These are phyloP conservation scores for Erythrobasidium hasegawianum DNA, from an alignment of 1,284 basidiomycete genomes.

Conservation along the genomic window DNA sequence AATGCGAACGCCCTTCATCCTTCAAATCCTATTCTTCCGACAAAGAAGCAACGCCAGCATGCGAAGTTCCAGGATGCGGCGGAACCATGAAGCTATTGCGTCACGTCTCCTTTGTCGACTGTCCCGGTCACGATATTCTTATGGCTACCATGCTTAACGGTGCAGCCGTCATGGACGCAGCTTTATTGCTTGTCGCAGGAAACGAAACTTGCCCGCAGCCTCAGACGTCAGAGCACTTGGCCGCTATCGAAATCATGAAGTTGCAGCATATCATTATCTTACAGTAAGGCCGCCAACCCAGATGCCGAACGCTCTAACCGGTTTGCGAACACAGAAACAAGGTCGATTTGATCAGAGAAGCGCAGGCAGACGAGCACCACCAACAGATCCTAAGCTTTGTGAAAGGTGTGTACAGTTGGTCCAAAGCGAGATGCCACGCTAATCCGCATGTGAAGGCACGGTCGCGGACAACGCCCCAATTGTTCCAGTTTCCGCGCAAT, in stretches of 20 bases:
- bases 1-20: constrained; percentile 87
- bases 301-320: neutral
- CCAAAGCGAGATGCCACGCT: too few relatives aligned
- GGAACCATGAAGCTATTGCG: constrained; percentile 82
- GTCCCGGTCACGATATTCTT: constrained; percentile 58
- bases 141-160: constrained; percentile 99
- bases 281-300: constrained; percentile 52
- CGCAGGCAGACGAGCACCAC: constrained; percentile 84
- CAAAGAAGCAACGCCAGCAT: constrained; percentile 89
- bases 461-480: constrained; percentile 96
- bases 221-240: constrained; percentile 98
- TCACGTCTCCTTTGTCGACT: constrained; percentile 93
- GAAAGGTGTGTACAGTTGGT: constrained; percentile 59
- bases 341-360: constrained; percentile 90
- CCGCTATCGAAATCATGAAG: constrained; percentile 99
- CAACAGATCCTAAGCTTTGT: constrained; percentile 90
- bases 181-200: constrained; percentile 86
- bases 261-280: constrained; percentile 96
- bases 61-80: constrained; percentile 87
- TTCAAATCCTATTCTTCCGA: constrained; percentile 89
- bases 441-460: constrained; percentile 60
- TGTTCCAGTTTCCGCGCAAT: constrained; percentile 95
- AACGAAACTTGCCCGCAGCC: constrained; percentile 99
- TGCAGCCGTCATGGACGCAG: constrained; percentile 98
- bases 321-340: constrained; percentile 61